Conservation (phyloP, 306 rosid species). For the Nissolia schottii region DNA sequence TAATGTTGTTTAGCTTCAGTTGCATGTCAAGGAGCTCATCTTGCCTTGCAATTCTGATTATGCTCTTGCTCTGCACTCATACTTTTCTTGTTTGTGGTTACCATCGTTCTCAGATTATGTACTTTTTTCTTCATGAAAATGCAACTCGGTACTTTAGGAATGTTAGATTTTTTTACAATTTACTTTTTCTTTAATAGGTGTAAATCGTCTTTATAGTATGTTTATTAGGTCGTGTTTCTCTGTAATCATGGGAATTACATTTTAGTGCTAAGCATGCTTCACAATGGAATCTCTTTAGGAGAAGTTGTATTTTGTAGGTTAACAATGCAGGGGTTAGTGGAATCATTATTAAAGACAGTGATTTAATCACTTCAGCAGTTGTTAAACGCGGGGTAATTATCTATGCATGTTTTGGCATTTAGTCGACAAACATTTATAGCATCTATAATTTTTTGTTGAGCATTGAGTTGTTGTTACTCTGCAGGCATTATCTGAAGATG, state of each 20-base stretch:
- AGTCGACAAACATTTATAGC: not conserved
- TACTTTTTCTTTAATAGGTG: not conserved
- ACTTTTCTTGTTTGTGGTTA: too few relatives aligned
- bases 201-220: not conserved
- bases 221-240: not conserved
- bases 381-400: not conserved
- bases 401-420: not conserved
- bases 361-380: not conserved
- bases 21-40: not conserved
- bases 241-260: not conserved
- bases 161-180: not conserved
- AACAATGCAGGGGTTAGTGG: conserved; percentile 54
- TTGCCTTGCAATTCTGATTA: not conserved
- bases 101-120: too few relatives aligned
- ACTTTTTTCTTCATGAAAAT: too few relatives aligned
- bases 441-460: not conserved
- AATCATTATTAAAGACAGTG: not conserved
- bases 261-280: not conserved
- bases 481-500: conserved; percentile 20
- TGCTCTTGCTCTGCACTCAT: not conserved
- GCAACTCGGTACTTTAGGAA: not conserved
- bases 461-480: not conserved
- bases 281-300: not conserved
- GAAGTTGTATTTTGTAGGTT: conserved; percentile 18
- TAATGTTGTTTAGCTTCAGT: not conserved